phyloP scores from a whole-genome alignment of 2,329 filamentous ascomycete species.

The Fusarium setosum region DNA sequence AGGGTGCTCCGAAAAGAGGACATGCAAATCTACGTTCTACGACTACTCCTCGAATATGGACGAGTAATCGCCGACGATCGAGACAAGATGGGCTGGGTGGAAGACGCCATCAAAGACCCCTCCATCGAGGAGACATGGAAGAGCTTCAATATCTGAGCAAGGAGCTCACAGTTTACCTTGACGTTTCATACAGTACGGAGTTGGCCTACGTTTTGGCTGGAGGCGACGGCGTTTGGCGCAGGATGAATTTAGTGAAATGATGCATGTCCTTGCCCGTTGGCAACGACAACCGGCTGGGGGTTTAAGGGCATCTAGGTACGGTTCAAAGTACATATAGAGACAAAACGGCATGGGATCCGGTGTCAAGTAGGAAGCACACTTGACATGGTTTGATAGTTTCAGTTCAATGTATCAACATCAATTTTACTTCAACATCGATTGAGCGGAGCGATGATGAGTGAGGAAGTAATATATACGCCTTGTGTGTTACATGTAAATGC shows the following conservation, averaged over 20 bases:
- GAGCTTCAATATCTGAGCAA: slow-evolving; percentile 36
- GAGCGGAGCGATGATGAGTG: background rate
- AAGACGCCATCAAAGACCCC: slow-evolving; percentile 56
- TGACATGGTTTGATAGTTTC: slow-evolving; percentile 19
- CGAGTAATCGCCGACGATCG: slow-evolving; percentile 63
- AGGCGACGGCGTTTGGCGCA: slow-evolving; percentile 37
- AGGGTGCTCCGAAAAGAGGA: slow-evolving; percentile 76
- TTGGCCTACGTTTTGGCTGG: slow-evolving; percentile 29
- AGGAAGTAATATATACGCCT: background rate
- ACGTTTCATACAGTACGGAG: slow-evolving; percentile 27
- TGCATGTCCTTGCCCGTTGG: slow-evolving; percentile 27
- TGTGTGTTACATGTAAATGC: background rate
- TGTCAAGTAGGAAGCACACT: slow-evolving; percentile 19
- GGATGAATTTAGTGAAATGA: slow-evolving; percentile 4
- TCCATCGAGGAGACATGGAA: slow-evolving; percentile 47
- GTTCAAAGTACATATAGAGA: slow-evolving; percentile 31
- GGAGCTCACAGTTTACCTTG: background rate
- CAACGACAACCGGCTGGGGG: slow-evolving; percentile 21
- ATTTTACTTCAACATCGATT: background rate
- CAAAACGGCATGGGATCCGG: slow-evolving; percentile 14
- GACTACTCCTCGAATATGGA: slow-evolving; percentile 73
- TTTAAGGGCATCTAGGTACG: slow-evolving; percentile 15
- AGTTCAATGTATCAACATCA: slow-evolving; percentile 28
- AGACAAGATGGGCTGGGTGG: slow-evolving; percentile 66
- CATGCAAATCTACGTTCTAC: slow-evolving; percentile 77